Conservation (phyloP, 140 eudicot species). For the Bidens hawaiensis region DNA sequence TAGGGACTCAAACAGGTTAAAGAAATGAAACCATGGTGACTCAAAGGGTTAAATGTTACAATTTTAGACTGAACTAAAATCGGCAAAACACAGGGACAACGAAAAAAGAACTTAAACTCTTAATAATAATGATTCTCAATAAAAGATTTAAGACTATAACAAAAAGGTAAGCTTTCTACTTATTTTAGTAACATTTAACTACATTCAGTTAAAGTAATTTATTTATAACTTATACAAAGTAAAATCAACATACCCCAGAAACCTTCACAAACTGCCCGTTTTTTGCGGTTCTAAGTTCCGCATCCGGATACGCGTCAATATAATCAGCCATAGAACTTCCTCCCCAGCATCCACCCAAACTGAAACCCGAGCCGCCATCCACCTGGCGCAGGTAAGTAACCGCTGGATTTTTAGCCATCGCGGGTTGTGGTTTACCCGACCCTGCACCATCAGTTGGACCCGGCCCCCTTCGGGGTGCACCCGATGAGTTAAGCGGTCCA, state of each 20-base stretch:
- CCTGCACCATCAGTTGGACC: conserved; percentile 40
- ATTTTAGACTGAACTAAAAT: too few relatives aligned
- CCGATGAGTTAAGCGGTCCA: conserved; percentile 54
- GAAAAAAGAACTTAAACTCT: too few relatives aligned
- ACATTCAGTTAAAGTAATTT: not conserved
- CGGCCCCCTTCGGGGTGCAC: conserved; percentile 53
- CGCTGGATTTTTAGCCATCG: conserved; percentile 49
- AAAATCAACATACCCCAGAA: conserved; percentile 65
- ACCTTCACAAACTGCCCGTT: conserved; percentile 72
- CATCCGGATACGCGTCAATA: conserved; percentile 56
- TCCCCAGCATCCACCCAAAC: conserved; percentile 43
- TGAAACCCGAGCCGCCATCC: conserved; percentile 31
- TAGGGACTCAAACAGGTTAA: too few relatives aligned
- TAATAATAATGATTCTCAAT: too few relatives aligned
- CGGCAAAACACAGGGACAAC: too few relatives aligned
- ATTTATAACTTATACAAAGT: not conserved
- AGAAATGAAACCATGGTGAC: too few relatives aligned
- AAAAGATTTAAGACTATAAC: not conserved
- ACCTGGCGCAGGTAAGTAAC: conserved; percentile 44
- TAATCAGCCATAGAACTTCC: conserved; percentile 46
- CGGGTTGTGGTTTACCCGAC: conserved; percentile 25
- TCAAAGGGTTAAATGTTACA: too few relatives aligned
- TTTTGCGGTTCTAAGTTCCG: conserved; percentile 70
- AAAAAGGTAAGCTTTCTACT: not conserved
- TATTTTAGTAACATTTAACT: not conserved